These are phyloP conservation scores for Fusarium pininemorale DNA, from an alignment of 2,329 filamentous ascomycete species.

Conservation along the genomic window DNA sequence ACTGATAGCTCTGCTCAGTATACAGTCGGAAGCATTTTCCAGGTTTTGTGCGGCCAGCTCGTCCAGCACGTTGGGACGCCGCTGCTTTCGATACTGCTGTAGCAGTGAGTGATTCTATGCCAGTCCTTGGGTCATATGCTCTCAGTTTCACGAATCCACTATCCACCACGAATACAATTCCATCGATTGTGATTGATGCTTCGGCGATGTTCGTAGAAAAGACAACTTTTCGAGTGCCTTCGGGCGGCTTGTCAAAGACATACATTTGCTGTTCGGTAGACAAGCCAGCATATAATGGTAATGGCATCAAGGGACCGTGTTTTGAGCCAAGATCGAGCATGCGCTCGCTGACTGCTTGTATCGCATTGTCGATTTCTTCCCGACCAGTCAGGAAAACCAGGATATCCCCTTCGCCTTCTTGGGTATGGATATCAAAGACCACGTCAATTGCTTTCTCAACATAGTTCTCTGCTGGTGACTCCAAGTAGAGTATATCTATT, in stretches of 20 bases:
- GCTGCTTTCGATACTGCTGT: slow-evolving; percentile 89
- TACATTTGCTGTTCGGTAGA: slow-evolving; percentile 94
- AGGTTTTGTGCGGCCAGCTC: slow-evolving; percentile 86
- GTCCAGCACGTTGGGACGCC: slow-evolving; percentile 88
- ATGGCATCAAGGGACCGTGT: slow-evolving; percentile 45
- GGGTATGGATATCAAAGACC: slow-evolving; percentile 85
- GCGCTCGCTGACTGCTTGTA: slow-evolving; percentile 82
- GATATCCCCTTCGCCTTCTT: slow-evolving; percentile 85
- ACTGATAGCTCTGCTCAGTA: slow-evolving; percentile 75
- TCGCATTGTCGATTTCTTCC: slow-evolving; percentile 86
- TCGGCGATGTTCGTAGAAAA: slow-evolving; percentile 97
- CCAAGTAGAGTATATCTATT: slow-evolving; percentile 85
- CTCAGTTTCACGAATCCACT: slow-evolving; percentile 90
- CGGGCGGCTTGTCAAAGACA: slow-evolving; percentile 85
- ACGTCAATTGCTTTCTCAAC: slow-evolving; percentile 83
- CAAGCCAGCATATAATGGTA: slow-evolving; percentile 90
- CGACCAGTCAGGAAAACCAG: slow-evolving; percentile 91
- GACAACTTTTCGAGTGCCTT: slow-evolving; percentile 88
- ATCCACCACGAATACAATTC: slow-evolving; percentile 91
- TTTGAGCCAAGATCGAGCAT: slow-evolving; percentile 63
- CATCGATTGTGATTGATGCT: slow-evolving; percentile 92
- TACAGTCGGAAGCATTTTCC: slow-evolving; percentile 96
- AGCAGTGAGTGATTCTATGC: slow-evolving; percentile 86
- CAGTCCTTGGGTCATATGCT: slow-evolving; percentile 82
- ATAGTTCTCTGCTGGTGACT: slow-evolving; percentile 84